Percentiles rank a stretch among this genome's conserved stretches.
phyloP scores from a whole-genome alignment of 129 eudicot species.

The Lactuca sativa region DNA sequence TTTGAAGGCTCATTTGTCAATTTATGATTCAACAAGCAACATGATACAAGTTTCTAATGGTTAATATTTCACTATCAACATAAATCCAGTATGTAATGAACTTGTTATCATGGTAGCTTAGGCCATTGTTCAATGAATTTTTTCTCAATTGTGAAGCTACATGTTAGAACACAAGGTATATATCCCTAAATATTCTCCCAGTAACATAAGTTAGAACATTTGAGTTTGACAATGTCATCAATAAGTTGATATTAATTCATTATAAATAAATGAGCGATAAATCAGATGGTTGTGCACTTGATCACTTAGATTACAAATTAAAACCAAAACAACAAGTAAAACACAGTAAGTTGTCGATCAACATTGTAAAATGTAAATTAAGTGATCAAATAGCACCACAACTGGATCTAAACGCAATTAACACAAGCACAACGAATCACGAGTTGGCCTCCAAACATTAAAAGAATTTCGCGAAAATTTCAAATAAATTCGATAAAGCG shows the following conservation, averaged over 20 bases:
- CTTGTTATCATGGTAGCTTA: no score
- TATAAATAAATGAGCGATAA: no score
- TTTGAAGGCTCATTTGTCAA: neutral
- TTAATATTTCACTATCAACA: neutral
- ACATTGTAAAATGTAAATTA: neutral
- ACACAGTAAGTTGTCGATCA: neutral
- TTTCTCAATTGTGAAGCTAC: neutral
- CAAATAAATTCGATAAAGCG: no score
- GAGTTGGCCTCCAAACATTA: neutral
- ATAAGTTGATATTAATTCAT: no score
- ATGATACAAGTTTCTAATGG: neutral
- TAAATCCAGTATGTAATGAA: neutral
- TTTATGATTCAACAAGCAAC: neutral
- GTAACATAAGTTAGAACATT: no score
- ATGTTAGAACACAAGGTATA: neutral
- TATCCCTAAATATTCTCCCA: neutral
- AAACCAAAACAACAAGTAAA: neutral
- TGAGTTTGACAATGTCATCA: no score
- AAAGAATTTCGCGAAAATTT: neutral
- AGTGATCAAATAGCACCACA: neutral
- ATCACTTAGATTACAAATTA: no score
- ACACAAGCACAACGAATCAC: neutral
- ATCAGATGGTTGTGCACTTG: neutral
- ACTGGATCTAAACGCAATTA: neutral
- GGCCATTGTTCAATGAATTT: no score